A percentile compares a stretch with the other conserved stretches of the same genome.
These are phyloP conservation scores for Aspergillus tanneri DNA, from an alignment of 2,329 filamentous ascomycete genomes.

Conservation along the genomic window DNA sequence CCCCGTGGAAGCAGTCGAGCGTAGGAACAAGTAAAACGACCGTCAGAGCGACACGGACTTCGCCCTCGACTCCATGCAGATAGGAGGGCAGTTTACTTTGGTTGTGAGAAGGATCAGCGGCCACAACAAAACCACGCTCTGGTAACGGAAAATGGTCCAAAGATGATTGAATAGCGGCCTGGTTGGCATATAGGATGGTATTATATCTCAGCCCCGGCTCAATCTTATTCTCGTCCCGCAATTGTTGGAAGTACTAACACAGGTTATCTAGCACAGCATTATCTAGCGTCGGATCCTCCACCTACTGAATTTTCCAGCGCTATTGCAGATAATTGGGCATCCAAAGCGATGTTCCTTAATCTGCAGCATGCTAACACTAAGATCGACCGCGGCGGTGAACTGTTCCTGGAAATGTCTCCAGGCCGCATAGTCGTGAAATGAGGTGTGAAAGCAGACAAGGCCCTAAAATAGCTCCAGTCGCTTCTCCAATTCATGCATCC, in stretches of 20 bases:
- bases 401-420: too few species aligned
- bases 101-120: too few species aligned
- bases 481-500: neutral
- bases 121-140: neutral
- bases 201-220: neutral
- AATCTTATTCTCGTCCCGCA: neutral
- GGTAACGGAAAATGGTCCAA: neutral
- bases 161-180: neutral
- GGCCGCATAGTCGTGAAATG: neutral
- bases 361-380: neutral
- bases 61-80: neutral
- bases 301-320: neutral
- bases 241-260: neutral
- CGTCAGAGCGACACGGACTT: neutral
- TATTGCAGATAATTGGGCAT: neutral
- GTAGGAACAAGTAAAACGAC: conserved; percentile 1
- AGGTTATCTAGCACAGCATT: neutral
- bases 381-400: neutral
- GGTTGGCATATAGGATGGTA: neutral
- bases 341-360: neutral
- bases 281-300: neutral
- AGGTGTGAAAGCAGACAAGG: neutral
- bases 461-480: neutral
- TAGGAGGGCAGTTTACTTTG: neutral
- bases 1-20: neutral